Evolutionary conservation across 176 grass and related monocot species (phyloP), one percentile per base, ranked within the genome.

Genomic region (Ensete glaucum): DNA sequence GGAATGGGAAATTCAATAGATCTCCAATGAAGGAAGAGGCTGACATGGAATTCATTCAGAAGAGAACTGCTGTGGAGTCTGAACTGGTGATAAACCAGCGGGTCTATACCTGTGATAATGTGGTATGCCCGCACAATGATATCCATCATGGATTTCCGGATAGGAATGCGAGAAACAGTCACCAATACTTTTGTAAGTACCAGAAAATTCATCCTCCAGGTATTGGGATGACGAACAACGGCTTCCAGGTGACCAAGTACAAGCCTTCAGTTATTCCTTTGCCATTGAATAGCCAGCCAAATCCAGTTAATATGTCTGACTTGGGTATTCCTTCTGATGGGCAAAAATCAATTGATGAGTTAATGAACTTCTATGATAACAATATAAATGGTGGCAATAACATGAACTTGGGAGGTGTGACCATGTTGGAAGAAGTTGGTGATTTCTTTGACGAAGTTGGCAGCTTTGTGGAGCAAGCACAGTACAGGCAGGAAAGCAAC

Each of bases 21-120:
- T 14, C 75, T 81, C 50, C 59, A 71, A 80, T 90, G 83, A 96
- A 96, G 73, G 83, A 86, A 67, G 93, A 96, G 77, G 25, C 69
- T 26, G 73, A 86, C 10, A 60, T 52, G 64, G 87, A 79, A 17
- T 78, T 85, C 63, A 13, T 83, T 68, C 87, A 82, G 52, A 97
- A 90, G 78, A 82, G 89, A 70, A 70, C 67, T 69, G 1, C 67
- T 70, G 11, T 3, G 17, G 67, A 70, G 67, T 25, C 34, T 70
- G 88, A 86, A 12, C 76, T 88, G 79, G 77, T 71, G 73, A 67
- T 77, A 50, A 62, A 82, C 73, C 63, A 69, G 17, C 81, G 64
- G 64, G 23, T 67, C 23, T 67, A 67, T 29, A 67, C 64, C 24
- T 67, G 64, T 29, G 64, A 67, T 25, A 67, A 67, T 15, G 23